phyloP scores from a whole-genome alignment of 345 rosid species.

The Linum usitatissimum region DNA sequence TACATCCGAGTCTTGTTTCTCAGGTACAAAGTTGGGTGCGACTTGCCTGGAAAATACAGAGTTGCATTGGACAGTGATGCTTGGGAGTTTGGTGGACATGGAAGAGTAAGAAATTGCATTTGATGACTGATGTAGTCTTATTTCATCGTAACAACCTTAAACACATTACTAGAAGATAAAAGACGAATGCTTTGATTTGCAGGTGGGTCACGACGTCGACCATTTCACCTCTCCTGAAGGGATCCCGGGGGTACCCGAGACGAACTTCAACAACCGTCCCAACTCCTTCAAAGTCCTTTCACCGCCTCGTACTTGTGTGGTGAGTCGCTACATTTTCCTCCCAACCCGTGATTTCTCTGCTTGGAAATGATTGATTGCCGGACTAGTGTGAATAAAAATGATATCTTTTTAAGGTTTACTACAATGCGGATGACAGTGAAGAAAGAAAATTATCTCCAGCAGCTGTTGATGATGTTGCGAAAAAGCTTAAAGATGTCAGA shows the following conservation, averaged over 20 bases:
- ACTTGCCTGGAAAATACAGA: slow-evolving; percentile 70
- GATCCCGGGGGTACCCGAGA: slow-evolving; percentile 63
- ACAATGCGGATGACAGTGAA: slow-evolving; percentile 36
- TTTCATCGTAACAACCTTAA: not conserved
- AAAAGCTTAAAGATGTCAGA: not conserved
- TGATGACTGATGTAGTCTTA: not conserved
- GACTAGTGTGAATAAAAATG: not conserved
- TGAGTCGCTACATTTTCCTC: slow-evolving; percentile 15
- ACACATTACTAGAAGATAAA: no score
- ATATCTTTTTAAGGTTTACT: slow-evolving; percentile 36
- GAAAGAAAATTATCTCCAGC: slow-evolving; percentile 7
- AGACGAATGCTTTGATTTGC: slow-evolving; percentile 8
- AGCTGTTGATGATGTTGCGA: not conserved
- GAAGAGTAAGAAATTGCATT: slow-evolving; percentile 43
- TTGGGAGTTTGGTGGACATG: slow-evolving; percentile 58
- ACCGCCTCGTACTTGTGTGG: slow-evolving; percentile 60
- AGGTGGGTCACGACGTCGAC: slow-evolving; percentile 57
- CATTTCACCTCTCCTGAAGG: slow-evolving; percentile 76
- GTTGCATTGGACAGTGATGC: slow-evolving; percentile 72
- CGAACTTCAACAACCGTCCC: slow-evolving; percentile 71
- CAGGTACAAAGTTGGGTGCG: slow-evolving; percentile 74
- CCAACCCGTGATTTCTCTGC: not conserved
- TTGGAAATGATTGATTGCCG: not conserved
- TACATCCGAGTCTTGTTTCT: slow-evolving; percentile 7
- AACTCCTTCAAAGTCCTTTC: slow-evolving; percentile 63